Percentiles rank a stretch among this genome's conserved stretches.
Conservation (phyloP, 2,329 filamentous ascomycete species). For the Colletotrichum magnum region DNA sequence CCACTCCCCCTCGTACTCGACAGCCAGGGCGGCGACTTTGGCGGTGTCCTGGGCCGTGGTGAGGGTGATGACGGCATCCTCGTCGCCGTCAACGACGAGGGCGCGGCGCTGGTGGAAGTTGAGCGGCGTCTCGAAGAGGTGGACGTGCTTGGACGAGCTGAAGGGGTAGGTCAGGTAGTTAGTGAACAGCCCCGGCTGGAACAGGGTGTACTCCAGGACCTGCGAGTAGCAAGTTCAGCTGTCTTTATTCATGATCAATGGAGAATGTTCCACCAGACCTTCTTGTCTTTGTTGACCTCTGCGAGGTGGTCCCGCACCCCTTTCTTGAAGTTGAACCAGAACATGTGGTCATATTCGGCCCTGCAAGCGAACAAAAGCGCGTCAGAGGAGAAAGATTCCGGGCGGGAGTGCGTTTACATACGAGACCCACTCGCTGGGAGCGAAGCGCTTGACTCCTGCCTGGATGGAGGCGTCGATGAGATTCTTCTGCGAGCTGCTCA, state of each 20-base stretch:
- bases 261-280: constrained; percentile 47
- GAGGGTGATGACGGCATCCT: constrained; percentile 58
- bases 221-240: constrained; percentile 43
- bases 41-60: constrained; percentile 61
- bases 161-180: constrained; percentile 69
- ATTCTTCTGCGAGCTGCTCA: constrained; percentile 64
- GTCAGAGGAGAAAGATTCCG: neutral
- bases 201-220: constrained; percentile 70
- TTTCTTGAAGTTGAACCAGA: constrained; percentile 67
- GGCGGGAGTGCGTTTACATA: constrained; percentile 39
- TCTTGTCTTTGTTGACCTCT: constrained; percentile 63
- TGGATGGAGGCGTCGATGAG: constrained; percentile 72
- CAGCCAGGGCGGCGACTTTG: constrained; percentile 53
- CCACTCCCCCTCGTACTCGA: constrained; percentile 61
- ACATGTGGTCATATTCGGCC: constrained; percentile 52
- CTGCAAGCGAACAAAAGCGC: neutral
- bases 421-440: constrained; percentile 71
- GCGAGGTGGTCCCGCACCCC: constrained; percentile 63
- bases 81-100: constrained; percentile 57
- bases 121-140: constrained; percentile 53
- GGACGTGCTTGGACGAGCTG: constrained; percentile 60
- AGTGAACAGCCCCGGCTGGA: constrained; percentile 68
- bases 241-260: accelerated
- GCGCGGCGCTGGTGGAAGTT: constrained; percentile 59
- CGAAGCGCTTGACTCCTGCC: constrained; percentile 72